Conservation (phyloP, 495 filamentous ascomycete species). For the Aspergillus kassunensis region DNA sequence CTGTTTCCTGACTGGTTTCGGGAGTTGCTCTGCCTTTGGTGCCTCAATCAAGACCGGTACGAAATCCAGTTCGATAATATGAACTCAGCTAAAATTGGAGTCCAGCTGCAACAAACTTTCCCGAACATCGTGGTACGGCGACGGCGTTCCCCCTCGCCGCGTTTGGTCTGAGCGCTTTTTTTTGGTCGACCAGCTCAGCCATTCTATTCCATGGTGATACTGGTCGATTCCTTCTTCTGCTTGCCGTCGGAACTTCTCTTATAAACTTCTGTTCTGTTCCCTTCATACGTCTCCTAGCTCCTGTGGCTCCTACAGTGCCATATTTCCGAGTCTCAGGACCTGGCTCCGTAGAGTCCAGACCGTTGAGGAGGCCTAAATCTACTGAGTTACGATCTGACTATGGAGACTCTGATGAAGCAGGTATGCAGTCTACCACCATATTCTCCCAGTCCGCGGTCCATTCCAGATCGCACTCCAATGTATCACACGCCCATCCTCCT, state of each 20-base stretch:
- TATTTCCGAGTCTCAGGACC: constrained; percentile 63
- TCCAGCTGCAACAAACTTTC: constrained; percentile 84
- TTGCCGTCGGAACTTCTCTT: constrained; percentile 74
- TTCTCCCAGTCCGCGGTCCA: constrained; percentile 28
- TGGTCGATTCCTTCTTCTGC: constrained; percentile 69
- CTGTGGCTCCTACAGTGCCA: constrained; percentile 49
- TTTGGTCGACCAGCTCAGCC: constrained; percentile 78
- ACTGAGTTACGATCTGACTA: constrained; percentile 42
- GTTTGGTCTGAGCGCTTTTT: constrained; percentile 93
- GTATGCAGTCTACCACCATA: constrained; percentile 54
- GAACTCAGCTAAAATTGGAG: constrained; percentile 6
- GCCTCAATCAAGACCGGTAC: constrained; percentile 75
- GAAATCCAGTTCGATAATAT: constrained; percentile 12
- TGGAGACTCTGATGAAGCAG: constrained; percentile 56
- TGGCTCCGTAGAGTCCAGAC: constrained; percentile 50
- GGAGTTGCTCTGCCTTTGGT: constrained; percentile 81
- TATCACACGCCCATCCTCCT: constrained; percentile 32
- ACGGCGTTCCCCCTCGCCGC: constrained; percentile 89
- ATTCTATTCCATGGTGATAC: constrained; percentile 83
- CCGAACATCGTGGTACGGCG: constrained; percentile 83
- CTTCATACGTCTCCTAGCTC: constrained; percentile 74
- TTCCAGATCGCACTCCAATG: constrained; percentile 33
- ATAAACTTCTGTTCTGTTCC: constrained; percentile 71
- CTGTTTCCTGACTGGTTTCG: constrained; percentile 77
- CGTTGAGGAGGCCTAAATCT: constrained; percentile 60